Percentiles rank a stretch among this genome's conserved stretches.
These are phyloP conservation scores for Silene latifolia DNA, from an alignment of 148 eudicot genomes.

Conservation along the genomic window DNA sequence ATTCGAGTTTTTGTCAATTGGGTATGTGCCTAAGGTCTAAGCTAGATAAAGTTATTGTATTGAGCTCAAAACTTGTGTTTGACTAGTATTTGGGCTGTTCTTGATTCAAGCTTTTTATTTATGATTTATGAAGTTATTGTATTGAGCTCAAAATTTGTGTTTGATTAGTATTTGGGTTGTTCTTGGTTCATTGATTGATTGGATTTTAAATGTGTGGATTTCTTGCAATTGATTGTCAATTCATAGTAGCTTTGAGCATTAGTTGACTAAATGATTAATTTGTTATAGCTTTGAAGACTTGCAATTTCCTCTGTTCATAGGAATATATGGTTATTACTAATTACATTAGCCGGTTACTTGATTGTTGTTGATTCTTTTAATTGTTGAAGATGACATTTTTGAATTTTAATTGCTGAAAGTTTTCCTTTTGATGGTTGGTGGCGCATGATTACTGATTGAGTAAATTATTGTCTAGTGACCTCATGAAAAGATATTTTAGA, in stretches of 20 bases:
- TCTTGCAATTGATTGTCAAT: not conserved
- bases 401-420: slow-evolving; percentile 8
- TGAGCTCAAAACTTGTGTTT: too few relatives aligned
- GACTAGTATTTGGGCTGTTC: too few relatives aligned
- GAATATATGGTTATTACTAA: slow-evolving; percentile 1
- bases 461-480: slow-evolving; percentile 7
- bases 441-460: not conserved
- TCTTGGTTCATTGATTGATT: slow-evolving; percentile 8
- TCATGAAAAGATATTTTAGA: slow-evolving; percentile 9
- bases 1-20: slow-evolving; percentile 9
- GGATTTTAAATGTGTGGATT: not conserved
- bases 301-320: not conserved
- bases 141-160: not conserved
- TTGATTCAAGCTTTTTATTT: too few relatives aligned
- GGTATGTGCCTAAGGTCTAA: not conserved
- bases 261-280: slow-evolving; percentile 20
- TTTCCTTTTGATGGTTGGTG: slow-evolving; percentile 10
- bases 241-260: slow-evolving; percentile 13
- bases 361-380: slow-evolving; percentile 5
- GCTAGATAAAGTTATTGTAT: too few relatives aligned
- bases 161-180: not conserved
- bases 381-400: slow-evolving; percentile 7
- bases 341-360: not conserved
- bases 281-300: not conserved
- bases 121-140: not conserved